Conservation (phyloP, 2,329 filamentous ascomycete species). For the Neonectria punicea region DNA sequence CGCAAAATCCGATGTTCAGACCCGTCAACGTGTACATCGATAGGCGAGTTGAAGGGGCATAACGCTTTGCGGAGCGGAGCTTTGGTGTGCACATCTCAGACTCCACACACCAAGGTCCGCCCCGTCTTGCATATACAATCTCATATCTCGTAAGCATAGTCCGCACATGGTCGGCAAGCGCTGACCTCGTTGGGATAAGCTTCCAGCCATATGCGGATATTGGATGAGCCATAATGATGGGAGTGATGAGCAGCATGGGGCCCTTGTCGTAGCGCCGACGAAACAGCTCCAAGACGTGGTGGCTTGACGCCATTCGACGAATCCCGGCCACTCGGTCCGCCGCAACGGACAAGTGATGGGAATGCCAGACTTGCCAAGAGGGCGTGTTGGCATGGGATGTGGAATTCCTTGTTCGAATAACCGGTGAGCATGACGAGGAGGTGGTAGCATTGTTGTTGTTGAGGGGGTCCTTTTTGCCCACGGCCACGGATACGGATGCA, state of each 20-base stretch:
- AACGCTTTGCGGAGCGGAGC: constrained; percentile 33
- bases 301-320: constrained; percentile 23
- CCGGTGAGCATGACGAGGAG: not conserved
- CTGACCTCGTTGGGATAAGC: constrained; percentile 28
- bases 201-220: constrained; percentile 29
- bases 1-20: constrained; percentile 35
- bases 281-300: constrained; percentile 10
- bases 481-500: constrained; percentile 12
- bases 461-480: constrained; percentile 13
- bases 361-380: not conserved
- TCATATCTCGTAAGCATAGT: constrained; percentile 39
- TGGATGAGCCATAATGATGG: constrained; percentile 27
- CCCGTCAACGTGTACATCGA: constrained; percentile 9
- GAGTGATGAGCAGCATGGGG: constrained; percentile 14
- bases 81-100: constrained; percentile 31
- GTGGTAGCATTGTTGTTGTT: constrained; percentile 17
- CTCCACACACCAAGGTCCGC: constrained; percentile 39
- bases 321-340: constrained; percentile 28
- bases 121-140: constrained; percentile 2
- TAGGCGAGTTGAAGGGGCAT: constrained; percentile 32
- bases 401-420: not conserved
- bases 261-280: not conserved
- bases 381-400: not conserved
- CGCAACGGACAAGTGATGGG: constrained; percentile 24
- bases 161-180: constrained; percentile 34